Base-by-base conservation (phyloP, 441 rosid species). In the Iberis amara region DNA sequence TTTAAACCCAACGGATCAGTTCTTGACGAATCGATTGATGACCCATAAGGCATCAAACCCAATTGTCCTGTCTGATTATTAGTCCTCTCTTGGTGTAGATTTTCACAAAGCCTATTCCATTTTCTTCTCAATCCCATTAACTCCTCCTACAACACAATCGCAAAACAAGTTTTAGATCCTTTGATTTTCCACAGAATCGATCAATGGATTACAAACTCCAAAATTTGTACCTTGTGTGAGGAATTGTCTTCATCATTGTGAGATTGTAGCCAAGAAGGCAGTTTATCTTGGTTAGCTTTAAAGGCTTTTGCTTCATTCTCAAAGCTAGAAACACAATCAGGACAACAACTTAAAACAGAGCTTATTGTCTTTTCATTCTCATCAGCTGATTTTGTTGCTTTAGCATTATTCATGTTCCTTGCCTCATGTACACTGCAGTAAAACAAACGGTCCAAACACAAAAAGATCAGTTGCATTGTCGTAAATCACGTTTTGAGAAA, bases 261-360 rank as follows among this genome's bases (percentile, higher is more conserved):
- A 40, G 72, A 57, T 44, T 76, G 88, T 44, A 85, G 80, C 96
- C 96, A 89, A 58, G 76, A 37, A 48, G 85, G 95, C 68, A 83
- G 65, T 49, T 65, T 85, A 21, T 77, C 68, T 33, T 70, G 78
- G 28, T 55, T 61, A 42, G 85, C 68, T 55, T 74, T 78, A 44
- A 83, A 64, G 7, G 65, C 8, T 39, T 73, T 79, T 27, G 79
- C 83, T 73, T 89, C 96, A 56, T 73, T 79, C 42, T 83, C 88
- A 38, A 69, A 89, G 66, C 73, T 74, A 49, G 76, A 65, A 55
- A 66, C 68, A 76, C 96, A 89, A 62, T 85, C 83, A 31, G 73
- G 70, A 62, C 96, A 89, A 74, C 88, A 85, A 37, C 28, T 72
- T 38, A 83, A 65, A 24, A 66, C 61, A 53, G 38, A 44, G 50